Conservation (phyloP, 2,329 filamentous ascomycete species). For the Colletotrichum sp. region DNA sequence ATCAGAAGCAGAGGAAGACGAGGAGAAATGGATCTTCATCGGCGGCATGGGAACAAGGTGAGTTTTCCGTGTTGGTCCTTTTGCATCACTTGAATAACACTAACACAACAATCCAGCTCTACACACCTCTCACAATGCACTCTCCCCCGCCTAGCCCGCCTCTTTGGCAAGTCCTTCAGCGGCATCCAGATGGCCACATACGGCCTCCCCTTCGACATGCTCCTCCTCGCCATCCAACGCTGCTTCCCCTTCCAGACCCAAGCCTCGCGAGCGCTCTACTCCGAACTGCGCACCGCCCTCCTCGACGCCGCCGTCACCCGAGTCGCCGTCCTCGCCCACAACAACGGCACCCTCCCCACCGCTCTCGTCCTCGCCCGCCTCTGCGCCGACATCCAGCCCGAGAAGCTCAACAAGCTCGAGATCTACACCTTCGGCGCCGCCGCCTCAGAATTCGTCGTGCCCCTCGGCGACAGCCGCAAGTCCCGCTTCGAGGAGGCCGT, state of each 20-base stretch:
- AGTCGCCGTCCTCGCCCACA: conserved; percentile 45
- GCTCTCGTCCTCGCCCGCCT: conserved; percentile 41
- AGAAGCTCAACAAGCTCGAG: conserved; percentile 42
- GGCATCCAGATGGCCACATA: conserved; percentile 56
- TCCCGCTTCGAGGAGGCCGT: conserved; percentile 23
- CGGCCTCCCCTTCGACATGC: conserved; percentile 58
- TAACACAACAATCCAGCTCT: conserved; percentile 23
- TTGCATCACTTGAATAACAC: not conserved
- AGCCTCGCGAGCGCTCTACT: conserved; percentile 36
- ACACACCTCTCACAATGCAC: conserved; percentile 32
- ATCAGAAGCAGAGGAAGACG: conserved; percentile 29
- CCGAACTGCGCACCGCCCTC: conserved; percentile 38
- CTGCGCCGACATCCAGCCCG: conserved; percentile 39
- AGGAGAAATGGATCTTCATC: conserved; percentile 40
- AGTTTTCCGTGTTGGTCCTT: not conserved
- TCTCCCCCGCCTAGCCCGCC: conserved; percentile 36
- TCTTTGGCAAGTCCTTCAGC: conserved; percentile 47
- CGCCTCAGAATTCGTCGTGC: conserved; percentile 40
- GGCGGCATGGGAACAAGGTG: conserved; percentile 38
- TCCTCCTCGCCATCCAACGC: conserved; percentile 38
- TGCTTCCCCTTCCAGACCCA: conserved; percentile 33
- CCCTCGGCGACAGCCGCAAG: conserved; percentile 29
- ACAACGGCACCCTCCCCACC: conserved; percentile 39
- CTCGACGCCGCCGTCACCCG: conserved; percentile 35
- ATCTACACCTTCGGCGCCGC: conserved; percentile 50